These are phyloP conservation scores for Triangularia verruculosa DNA, from an alignment of 2,329 filamentous ascomycete genomes.

Conservation along the genomic window DNA sequence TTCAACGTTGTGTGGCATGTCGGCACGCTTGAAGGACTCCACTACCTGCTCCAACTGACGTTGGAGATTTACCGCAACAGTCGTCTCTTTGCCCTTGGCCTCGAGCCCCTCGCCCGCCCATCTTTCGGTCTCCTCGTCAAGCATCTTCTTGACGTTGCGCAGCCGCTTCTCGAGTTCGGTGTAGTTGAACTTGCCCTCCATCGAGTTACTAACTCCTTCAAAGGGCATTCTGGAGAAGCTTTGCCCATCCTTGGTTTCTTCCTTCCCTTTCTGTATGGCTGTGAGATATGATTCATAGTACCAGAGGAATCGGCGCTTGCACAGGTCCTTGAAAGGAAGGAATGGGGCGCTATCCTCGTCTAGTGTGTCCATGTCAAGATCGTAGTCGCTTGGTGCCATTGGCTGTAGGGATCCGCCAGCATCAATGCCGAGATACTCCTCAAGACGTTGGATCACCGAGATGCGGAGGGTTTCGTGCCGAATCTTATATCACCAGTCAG, in stretches of 20 bases:
- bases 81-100: conserved; percentile 62
- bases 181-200: conserved; percentile 87
- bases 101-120: conserved; percentile 71
- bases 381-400: conserved; percentile 39
- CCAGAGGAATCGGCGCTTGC: conserved; percentile 91
- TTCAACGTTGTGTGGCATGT: conserved; percentile 70
- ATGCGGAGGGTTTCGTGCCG: conserved; percentile 86
- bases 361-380: conserved; percentile 49
- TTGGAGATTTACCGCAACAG: conserved; percentile 76
- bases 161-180: conserved; percentile 68
- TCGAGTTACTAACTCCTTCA: conserved; percentile 70
- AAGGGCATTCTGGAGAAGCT: conserved; percentile 83
- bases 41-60: conserved; percentile 82
- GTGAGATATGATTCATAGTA: conserved; percentile 86
- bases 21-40: conserved; percentile 68
- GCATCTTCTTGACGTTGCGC: conserved; percentile 61
- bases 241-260: conserved; percentile 61
- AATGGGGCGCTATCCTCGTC: conserved; percentile 59
- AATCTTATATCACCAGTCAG: conserved; percentile 59
- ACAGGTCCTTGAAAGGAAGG: conserved; percentile 85
- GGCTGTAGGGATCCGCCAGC: conserved; percentile 43
- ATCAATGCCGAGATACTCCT: conserved; percentile 69
- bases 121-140: conserved; percentile 66
- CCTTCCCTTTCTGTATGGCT: conserved; percentile 63
- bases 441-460: conserved; percentile 79